A percentile compares a stretch with the other conserved stretches of the same genome.
phyloP scores from a whole-genome alignment of 371 early-diverging fungal species.

The Dichotomocladium elegans region DNA sequence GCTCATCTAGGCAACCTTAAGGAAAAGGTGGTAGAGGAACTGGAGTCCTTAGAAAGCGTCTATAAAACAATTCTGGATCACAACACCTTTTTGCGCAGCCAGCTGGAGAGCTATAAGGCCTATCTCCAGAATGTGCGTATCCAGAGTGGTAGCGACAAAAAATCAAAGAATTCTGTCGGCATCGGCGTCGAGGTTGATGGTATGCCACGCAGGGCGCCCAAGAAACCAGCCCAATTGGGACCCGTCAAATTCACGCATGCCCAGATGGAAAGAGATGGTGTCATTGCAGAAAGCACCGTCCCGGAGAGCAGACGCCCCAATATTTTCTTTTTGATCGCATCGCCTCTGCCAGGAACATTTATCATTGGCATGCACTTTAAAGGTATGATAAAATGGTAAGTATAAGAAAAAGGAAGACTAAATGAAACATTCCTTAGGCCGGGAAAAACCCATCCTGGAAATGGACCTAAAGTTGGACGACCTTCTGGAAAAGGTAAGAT shows the following conservation, averaged over 20 bases:
- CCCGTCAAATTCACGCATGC: conserved; percentile 79
- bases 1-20: conserved; percentile 86
- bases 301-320: conserved; percentile 85
- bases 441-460: conserved; percentile 91
- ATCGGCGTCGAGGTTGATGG: conserved; percentile 46
- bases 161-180: conserved; percentile 42
- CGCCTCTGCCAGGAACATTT: conserved; percentile 86
- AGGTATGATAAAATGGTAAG: conserved; percentile 29
- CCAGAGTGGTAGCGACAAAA: conserved; percentile 61
- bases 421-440: conserved; percentile 25
- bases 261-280: conserved; percentile 88
- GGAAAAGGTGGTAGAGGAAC: conserved; percentile 81
- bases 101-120: conserved; percentile 91
- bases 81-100: conserved; percentile 85
- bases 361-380: conserved; percentile 88
- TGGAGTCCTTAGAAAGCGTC: conserved; percentile 72
- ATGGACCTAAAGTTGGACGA: conserved; percentile 96
- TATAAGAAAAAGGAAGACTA: not conserved
- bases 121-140: conserved; percentile 93
- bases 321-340: conserved; percentile 84
- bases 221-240: conserved; percentile 38
- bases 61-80: conserved; percentile 92
- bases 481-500: conserved; percentile 78
- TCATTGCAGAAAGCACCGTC: conserved; percentile 87
- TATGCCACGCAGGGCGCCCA: conserved; percentile 26